These are phyloP conservation scores for Alternaria tenuissima DNA, from an alignment of 2,329 filamentous ascomycete species.

Conservation along the genomic window DNA sequence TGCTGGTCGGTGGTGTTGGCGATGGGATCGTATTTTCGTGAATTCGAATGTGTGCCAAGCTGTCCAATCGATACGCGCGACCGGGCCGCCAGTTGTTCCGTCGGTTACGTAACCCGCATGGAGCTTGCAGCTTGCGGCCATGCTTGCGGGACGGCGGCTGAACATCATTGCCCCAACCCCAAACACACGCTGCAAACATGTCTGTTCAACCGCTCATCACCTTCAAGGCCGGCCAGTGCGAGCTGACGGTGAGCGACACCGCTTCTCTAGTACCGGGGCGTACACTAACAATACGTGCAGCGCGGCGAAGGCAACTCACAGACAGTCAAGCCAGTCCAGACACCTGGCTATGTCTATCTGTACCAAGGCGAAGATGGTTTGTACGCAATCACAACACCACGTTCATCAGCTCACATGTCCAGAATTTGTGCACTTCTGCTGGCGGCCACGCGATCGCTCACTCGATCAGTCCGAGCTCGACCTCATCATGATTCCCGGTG, in stretches of 20 bases:
- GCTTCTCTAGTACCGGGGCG: neutral
- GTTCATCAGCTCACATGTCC: slow-evolving; percentile 23
- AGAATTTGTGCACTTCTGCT: slow-evolving; percentile 97
- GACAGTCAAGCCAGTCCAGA: slow-evolving; percentile 76
- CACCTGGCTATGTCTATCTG: slow-evolving; percentile 88
- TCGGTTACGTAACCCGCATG: slow-evolving; percentile 13
- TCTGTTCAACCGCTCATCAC: slow-evolving; percentile 87
- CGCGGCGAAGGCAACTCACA: slow-evolving; percentile 38
- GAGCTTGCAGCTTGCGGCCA: slow-evolving; percentile 16
- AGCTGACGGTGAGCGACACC: slow-evolving; percentile 73
- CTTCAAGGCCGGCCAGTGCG: slow-evolving; percentile 94
- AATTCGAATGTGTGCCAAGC: slow-evolving; percentile 24
- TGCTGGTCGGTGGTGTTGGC: slow-evolving; percentile 28
- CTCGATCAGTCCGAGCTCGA: slow-evolving; percentile 81
- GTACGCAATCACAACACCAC: slow-evolving; percentile 17
- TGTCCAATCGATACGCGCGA: slow-evolving; percentile 23
- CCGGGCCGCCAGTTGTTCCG: slow-evolving; percentile 21
- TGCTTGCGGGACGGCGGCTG: neutral
- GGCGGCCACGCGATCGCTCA: slow-evolving; percentile 79
- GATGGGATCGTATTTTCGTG: slow-evolving; percentile 22
- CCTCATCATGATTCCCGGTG: slow-evolving; percentile 90
- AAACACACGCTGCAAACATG: slow-evolving; percentile 61
- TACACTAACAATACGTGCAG: slow-evolving; percentile 30
- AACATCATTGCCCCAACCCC: slow-evolving; percentile 20
- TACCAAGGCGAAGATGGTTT: slow-evolving; percentile 84